Evolutionary conservation across 208 protist genomes (phyloP), one percentile per base, ranked within the genome.

Genomic region (Porcisia hertigi): DNA sequence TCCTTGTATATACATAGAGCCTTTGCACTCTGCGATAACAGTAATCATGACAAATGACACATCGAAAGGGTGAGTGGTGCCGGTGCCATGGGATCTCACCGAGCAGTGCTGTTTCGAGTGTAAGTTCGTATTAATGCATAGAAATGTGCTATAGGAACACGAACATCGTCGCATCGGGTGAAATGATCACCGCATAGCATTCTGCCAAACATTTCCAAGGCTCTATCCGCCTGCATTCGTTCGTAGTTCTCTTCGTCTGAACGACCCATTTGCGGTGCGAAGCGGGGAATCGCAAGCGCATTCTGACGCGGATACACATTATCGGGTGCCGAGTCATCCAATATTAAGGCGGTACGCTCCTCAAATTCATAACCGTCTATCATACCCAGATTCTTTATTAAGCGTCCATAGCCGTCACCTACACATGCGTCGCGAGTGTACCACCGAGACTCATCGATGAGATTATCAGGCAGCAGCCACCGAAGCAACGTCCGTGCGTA

Each of bases 321-420:
- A 39, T 80, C 85, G 45, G 88, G 88, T 2, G 88, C 88, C 9
- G 81, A 83, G 80, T 96, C 88, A 67, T 96, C 92, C 60, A 96
- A 66, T 5, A 96, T 62, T 41, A 96, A 77, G 30, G 88, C 70
- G 52, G 67, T 78, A 20, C 80, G 73, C 14, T 76, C 73, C 43
- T 85, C 73, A 71, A 81, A 93, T 30, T 8, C 71, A n/a, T 60
- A 76, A 60, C 65, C 83, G 14, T 69, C 76, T 4, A 94, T 69
- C 18, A 52, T 58, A 36, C 78, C 64, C 39, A 96, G 79, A 25
- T 93, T 84, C 72, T 96, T 96, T 57, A 74, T 77, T 45, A 85
- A 88, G 5, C 39, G 62, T 34, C 65, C 79, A 34, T 82, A 80
- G 20, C 75, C 71, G 23, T 81, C 69, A 18, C 58, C 58, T 23